These are phyloP conservation scores for Cicer cuneatum DNA, from an alignment of 306 rosid genomes.

Conservation along the genomic window DNA sequence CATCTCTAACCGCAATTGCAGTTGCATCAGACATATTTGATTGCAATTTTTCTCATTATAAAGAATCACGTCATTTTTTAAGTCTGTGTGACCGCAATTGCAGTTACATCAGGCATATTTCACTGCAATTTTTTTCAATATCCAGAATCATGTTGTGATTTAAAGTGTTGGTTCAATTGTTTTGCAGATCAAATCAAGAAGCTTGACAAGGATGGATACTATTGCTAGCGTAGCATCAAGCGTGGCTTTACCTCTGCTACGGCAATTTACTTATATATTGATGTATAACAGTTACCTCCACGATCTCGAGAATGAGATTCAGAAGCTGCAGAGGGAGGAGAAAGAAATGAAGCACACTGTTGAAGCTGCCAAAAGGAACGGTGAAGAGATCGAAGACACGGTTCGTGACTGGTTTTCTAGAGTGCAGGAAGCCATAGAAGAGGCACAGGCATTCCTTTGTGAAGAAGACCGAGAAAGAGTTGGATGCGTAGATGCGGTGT, in stretches of 20 bases:
- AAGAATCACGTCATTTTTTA: neutral
- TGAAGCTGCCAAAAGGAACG: conserved; percentile 45
- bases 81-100: neutral
- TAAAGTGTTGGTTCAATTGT: neutral
- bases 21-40: too few relatives aligned
- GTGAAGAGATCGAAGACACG: conserved; percentile 48
- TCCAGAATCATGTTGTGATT: neutral
- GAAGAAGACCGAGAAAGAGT: conserved; percentile 19
- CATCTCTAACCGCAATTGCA: too few relatives aligned
- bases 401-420: conserved; percentile 45
- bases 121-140: neutral
- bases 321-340: conserved; percentile 38
- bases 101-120: neutral
- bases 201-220: conserved; percentile 31
- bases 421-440: conserved; percentile 18
- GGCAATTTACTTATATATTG: conserved; percentile 38
- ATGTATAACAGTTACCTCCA: conserved; percentile 40
- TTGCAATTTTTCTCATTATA: too few relatives aligned
- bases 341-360: conserved; percentile 45
- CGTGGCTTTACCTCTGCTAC: conserved; percentile 33
- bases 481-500: conserved; percentile 41
- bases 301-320: conserved; percentile 34
- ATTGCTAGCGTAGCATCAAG: conserved; percentile 40
- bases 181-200: conserved; percentile 34
- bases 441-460: conserved; percentile 3